Percentiles rank a stretch among this genome's conserved stretches.
Evolutionary conservation across 306 rosid species (phyloP).

Genomic region (Sesbania bispinosa): DNA sequence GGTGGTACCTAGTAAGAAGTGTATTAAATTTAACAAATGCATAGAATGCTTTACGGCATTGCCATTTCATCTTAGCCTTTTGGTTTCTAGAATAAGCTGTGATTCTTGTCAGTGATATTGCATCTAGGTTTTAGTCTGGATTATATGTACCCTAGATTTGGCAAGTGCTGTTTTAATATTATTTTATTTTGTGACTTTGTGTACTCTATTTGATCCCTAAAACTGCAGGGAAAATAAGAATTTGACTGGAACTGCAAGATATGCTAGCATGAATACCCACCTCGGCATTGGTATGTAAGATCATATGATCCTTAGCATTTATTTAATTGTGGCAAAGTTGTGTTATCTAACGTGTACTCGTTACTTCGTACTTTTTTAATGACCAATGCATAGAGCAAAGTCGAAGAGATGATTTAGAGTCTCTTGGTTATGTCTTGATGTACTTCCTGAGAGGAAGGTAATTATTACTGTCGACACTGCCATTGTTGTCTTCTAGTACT

Average conservation of each 20-base stretch:
- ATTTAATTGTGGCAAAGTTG: not conserved
- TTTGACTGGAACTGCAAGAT: slow-evolving; percentile 96
- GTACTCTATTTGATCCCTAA: slow-evolving; percentile 18
- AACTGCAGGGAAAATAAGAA: slow-evolving; percentile 89
- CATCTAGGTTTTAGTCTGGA: not conserved
- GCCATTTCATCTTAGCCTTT: not conserved
- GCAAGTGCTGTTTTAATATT: not conserved
- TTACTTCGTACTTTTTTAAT: slow-evolving; percentile 31
- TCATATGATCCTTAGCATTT: slow-evolving; percentile 10
- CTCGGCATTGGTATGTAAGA: slow-evolving; percentile 75
- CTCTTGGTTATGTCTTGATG: slow-evolving; percentile 96
- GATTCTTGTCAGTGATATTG: not conserved
- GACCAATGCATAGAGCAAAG: slow-evolving; percentile 70
- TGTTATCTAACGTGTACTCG: slow-evolving; percentile 29
- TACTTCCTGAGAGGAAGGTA: slow-evolving; percentile 95
- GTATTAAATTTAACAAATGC: not conserved
- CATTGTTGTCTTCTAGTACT: slow-evolving; percentile 17
- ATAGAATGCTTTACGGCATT: not conserved
- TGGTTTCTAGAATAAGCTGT: not conserved
- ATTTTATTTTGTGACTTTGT: slow-evolving; percentile 1
- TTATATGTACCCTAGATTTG: not conserved
- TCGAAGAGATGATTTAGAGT: slow-evolving; percentile 96
- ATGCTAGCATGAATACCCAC: slow-evolving; percentile 97
- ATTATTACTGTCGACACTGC: slow-evolving; percentile 32
- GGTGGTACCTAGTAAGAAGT: not conserved